phyloP scores from a whole-genome alignment of 78 protist species.

The Protostelium mycophagum region DNA sequence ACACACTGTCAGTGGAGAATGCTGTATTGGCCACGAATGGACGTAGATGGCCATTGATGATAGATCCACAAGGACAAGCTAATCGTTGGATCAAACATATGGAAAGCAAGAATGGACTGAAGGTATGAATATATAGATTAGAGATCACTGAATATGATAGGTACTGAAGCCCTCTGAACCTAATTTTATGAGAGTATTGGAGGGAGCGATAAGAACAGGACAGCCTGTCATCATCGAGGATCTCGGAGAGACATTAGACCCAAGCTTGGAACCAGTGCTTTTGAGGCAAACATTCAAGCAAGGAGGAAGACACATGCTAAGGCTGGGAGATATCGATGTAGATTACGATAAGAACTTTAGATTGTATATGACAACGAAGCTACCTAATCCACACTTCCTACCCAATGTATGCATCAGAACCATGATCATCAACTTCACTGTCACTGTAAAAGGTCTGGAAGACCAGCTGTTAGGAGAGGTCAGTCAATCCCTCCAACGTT shows the following conservation, averaged over 20 bases:
- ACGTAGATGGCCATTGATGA: slow-evolving; percentile 82
- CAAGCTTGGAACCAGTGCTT: slow-evolving; percentile 84
- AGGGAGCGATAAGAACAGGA: slow-evolving; percentile 75
- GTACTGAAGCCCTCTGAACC: slow-evolving; percentile 62
- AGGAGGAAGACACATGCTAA: slow-evolving; percentile 26
- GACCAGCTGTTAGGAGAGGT: slow-evolving; percentile 80
- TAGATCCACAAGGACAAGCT: slow-evolving; percentile 89
- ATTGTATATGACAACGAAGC: slow-evolving; percentile 83
- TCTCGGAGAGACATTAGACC: slow-evolving; percentile 75
- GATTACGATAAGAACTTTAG: slow-evolving; percentile 71
- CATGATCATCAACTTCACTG: slow-evolving; percentile 76
- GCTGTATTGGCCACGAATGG: slow-evolving; percentile 67
- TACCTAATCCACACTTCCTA: slow-evolving; percentile 84
- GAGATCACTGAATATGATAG: slow-evolving; percentile 16
- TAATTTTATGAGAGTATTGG: slow-evolving; percentile 45
- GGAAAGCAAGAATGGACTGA: slow-evolving; percentile 39
- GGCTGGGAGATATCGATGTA: slow-evolving; percentile 68
- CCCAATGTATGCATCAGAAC: slow-evolving; percentile 82
- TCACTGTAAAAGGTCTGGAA: slow-evolving; percentile 74
- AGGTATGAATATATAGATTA: background rate
- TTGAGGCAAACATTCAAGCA: slow-evolving; percentile 42
- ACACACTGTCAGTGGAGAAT: slow-evolving; percentile 74
- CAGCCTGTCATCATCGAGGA: slow-evolving; percentile 80
- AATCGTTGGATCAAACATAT: slow-evolving; percentile 69
- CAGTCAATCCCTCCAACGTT: too few species aligned